phyloP scores from a whole-genome alignment of 768 basidiomycete genomes.

The Sporobolomyces pararoseus region DNA sequence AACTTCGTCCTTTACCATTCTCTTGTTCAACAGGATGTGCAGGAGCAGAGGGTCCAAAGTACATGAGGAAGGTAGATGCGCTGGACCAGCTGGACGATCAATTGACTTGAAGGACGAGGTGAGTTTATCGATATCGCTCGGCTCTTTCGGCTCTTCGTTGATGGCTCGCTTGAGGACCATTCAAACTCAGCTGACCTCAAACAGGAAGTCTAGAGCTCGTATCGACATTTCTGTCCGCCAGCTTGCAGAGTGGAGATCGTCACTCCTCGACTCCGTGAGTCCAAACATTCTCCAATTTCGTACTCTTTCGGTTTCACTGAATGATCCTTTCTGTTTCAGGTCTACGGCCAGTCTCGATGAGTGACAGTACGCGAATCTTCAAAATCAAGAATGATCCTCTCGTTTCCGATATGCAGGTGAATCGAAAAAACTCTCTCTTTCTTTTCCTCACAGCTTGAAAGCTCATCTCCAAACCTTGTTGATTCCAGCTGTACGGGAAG shows the following conservation, averaged over 20 bases:
- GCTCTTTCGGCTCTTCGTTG: no score
- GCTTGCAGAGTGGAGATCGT: constrained; percentile 6
- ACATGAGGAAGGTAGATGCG: constrained; percentile 2
- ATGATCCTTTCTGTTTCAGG: not conserved
- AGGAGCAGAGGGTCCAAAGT: no score
- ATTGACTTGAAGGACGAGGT: not conserved
- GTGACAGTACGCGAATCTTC: constrained; percentile 1
- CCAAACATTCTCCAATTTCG: not conserved
- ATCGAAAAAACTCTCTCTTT: not conserved
- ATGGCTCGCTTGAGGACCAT: not conserved
- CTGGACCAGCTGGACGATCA: not conserved
- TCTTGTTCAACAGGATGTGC: not conserved
- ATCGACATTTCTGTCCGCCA: constrained; percentile 19
- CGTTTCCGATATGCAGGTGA: not conserved
- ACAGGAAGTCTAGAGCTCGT: not conserved
- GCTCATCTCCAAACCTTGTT: no score
- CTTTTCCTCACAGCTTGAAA: not conserved
- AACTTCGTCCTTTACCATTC: not conserved
- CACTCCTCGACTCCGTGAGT: constrained; percentile 10
- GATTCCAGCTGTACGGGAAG: not conserved
- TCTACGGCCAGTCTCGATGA: not conserved
- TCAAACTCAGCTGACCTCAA: not conserved
- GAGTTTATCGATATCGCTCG: not conserved
- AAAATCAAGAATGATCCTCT: not conserved
- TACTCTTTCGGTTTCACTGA: not conserved